A percentile compares a stretch with the other conserved stretches of the same genome.
Conservation (phyloP, 306 rosid species). For the Purshia tridentata region DNA sequence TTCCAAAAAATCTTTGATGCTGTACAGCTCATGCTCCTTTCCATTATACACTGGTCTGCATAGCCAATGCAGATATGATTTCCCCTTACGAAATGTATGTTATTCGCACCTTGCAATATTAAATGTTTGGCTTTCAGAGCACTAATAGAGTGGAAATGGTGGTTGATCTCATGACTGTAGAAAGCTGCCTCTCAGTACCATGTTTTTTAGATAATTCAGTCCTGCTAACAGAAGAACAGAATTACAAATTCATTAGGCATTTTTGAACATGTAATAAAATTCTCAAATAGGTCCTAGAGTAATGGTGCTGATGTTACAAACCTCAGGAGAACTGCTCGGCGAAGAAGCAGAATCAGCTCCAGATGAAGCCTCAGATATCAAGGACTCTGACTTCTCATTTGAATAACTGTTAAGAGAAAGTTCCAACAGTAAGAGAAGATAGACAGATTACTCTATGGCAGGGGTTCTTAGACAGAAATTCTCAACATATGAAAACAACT, state of each 20-base stretch:
- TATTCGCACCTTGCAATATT: background rate
- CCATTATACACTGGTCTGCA: background rate
- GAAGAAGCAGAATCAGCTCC: constrained; percentile 46
- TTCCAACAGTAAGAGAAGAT: constrained; percentile 2
- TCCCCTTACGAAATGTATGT: background rate
- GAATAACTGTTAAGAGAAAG: constrained; percentile 51
- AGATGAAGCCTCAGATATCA: constrained; percentile 43
- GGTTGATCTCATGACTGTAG: background rate
- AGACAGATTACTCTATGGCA: background rate
- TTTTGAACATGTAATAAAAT: background rate
- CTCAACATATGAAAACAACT: constrained; percentile 12
- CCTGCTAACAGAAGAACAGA: constrained; percentile 15
- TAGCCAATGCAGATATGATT: background rate
- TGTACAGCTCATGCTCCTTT: background rate
- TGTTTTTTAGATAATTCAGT: constrained; percentile 16
- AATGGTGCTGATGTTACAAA: background rate
- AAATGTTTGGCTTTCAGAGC: background rate
- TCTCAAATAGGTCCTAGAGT: background rate
- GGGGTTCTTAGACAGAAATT: background rate
- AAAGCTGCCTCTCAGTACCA: background rate
- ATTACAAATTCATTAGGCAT: background rate
- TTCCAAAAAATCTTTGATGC: background rate
- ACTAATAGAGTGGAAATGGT: background rate
- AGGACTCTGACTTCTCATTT: constrained; percentile 70
- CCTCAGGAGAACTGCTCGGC: constrained; percentile 51